phyloP scores from a whole-genome alignment of 371 early-diverging fungal genomes.

The Globomyces sp. region DNA sequence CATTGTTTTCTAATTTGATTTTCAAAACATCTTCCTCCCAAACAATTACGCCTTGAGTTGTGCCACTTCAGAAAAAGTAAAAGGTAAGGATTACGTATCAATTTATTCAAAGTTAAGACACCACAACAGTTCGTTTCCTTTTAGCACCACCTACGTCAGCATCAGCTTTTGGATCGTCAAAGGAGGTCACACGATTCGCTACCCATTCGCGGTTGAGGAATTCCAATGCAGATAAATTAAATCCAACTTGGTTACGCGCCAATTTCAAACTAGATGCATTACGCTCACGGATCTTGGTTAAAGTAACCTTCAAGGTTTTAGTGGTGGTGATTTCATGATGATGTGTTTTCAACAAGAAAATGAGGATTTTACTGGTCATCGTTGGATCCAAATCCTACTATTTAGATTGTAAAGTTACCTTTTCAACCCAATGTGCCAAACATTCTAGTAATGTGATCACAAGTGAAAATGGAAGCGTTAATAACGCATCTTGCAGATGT shows the following conservation, averaged over 20 bases:
- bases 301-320: conserved; percentile 47
- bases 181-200: too few relatives aligned
- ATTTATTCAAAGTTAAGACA: neutral
- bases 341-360: conserved; percentile 76
- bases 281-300: conserved; percentile 69
- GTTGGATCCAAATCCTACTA: conserved; percentile 71
- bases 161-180: neutral
- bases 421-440: conserved; percentile 74
- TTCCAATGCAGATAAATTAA: conserved; percentile 40
- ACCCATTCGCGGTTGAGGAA: conserved; percentile 25
- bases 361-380: conserved; percentile 75
- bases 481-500: conserved; percentile 85
- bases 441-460: conserved; percentile 73
- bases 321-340: conserved; percentile 49
- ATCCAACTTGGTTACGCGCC: conserved; percentile 59
- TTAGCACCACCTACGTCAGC: neutral
- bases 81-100: too few relatives aligned
- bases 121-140: neutral
- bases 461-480: conserved; percentile 79
- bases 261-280: conserved; percentile 61
- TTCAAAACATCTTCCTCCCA: too few relatives aligned
- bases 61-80: too few relatives aligned
- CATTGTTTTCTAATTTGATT: too few relatives aligned
- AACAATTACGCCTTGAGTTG: too few relatives aligned
- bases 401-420: conserved; percentile 44